Conservation (phyloP, 768 basidiomycete genomes). For the Leccinum arenicola region DNA sequence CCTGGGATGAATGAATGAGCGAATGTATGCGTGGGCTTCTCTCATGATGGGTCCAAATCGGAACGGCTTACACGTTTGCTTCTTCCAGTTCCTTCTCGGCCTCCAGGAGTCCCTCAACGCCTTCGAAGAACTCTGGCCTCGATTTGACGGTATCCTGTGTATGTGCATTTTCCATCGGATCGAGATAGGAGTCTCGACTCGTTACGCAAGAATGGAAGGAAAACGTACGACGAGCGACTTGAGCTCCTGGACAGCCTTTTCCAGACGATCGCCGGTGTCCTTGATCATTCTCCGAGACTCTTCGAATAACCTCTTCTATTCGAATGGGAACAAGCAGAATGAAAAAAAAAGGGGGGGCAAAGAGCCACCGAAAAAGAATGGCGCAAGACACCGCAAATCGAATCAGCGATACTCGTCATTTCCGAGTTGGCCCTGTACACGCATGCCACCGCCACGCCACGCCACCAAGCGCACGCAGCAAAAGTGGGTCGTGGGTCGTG, state of each 20-base stretch:
- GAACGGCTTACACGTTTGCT: constrained; percentile 41
- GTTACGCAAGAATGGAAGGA: constrained; percentile 19
- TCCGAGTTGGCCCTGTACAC: constrained; percentile 24
- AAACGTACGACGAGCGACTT: constrained; percentile 63
- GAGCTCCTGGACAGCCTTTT: constrained; percentile 60
- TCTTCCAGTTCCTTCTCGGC: constrained; percentile 60
- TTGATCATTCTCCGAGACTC: constrained; percentile 81
- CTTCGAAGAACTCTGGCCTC: constrained; percentile 30
- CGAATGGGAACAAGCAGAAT: constrained; percentile 1
- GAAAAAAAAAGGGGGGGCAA: not conserved
- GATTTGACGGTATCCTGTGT: constrained; percentile 29
- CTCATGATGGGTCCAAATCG: not conserved
- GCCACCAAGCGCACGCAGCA: constrained; percentile 17
- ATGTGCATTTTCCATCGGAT: not conserved
- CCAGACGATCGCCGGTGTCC: constrained; percentile 62
- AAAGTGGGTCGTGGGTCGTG: not conserved
- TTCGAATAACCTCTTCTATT: constrained; percentile 62
- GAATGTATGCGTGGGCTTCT: not conserved
- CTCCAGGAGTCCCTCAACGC: constrained; percentile 41
- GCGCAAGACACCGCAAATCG: constrained; percentile 7
- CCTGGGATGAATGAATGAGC: constrained; percentile 26
- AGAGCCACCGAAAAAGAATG: constrained; percentile 15
- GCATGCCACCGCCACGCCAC: constrained; percentile 6
- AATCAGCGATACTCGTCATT: constrained; percentile 26
- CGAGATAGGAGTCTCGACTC: constrained; percentile 12